Evolutionary conservation across 371 early-diverging fungal species (phyloP).

Genomic region (Batkoa obscura): DNA sequence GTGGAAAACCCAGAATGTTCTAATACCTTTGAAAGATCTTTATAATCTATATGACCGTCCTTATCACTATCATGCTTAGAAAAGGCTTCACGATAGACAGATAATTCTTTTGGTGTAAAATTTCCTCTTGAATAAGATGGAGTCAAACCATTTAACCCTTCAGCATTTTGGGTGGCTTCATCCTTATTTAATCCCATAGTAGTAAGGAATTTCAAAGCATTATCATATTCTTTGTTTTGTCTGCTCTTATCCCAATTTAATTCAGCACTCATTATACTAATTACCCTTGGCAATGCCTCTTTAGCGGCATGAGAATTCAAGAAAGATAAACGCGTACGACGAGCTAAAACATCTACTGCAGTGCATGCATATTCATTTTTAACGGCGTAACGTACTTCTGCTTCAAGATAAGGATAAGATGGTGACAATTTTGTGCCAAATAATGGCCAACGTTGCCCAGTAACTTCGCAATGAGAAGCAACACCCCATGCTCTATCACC

Average conservation of each 20-base stretch:
- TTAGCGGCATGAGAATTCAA: constrained; percentile 85
- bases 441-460: constrained; percentile 53
- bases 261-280: constrained; percentile 82
- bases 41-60: constrained; percentile 32
- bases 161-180: constrained; percentile 9
- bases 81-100: constrained; percentile 37
- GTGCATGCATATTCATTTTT: constrained; percentile 88
- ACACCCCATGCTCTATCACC: constrained; percentile 92
- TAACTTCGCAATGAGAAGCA: constrained; percentile 53
- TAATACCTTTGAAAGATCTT: constrained; percentile 19
- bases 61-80: constrained; percentile 30
- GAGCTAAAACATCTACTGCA: constrained; percentile 84
- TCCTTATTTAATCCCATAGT: constrained; percentile 72
- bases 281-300: constrained; percentile 68
- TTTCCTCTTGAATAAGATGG: constrained; percentile 27
- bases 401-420: constrained; percentile 83
- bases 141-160: background rate
- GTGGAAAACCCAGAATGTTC: constrained; percentile 13
- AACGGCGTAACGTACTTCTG: constrained; percentile 88
- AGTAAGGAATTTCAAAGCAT: constrained; percentile 53
- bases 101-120: constrained; percentile 51
- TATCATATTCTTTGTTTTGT: constrained; percentile 39
- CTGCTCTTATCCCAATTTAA: constrained; percentile 57
- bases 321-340: constrained; percentile 88
- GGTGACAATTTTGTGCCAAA: constrained; percentile 63